phyloP scores from a whole-genome alignment of 148 eudicot species.

The Rhododendron molle region DNA sequence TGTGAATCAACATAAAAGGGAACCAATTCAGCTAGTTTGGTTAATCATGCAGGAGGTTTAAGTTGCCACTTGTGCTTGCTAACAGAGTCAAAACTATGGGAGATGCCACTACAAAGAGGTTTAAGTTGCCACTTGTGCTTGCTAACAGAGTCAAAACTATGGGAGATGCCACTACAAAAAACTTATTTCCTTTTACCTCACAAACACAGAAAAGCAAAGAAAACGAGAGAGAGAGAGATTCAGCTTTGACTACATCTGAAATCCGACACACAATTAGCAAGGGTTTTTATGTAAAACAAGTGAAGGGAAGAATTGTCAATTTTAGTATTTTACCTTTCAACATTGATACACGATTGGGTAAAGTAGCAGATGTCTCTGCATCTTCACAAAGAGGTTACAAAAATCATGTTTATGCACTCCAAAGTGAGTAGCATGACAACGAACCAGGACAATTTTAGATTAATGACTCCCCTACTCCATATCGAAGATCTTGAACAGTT shows the following conservation, averaged over 20 bases:
- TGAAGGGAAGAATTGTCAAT: too few species aligned
- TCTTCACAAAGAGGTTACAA: neutral
- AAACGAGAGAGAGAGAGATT: too few species aligned
- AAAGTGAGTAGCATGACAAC: neutral
- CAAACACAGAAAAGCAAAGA: too few species aligned
- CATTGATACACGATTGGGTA: neutral
- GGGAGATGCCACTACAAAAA: neutral
- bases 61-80: neutral
- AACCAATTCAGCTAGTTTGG: neutral
- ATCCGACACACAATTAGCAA: neutral
- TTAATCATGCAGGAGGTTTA: neutral
- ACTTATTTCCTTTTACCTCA: neutral
- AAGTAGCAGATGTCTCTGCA: neutral
- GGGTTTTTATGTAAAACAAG: neutral
- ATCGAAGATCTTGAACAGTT: neutral
- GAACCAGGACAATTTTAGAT: neutral
- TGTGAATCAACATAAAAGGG: neutral
- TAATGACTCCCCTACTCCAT: neutral
- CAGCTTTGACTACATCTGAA: neutral
- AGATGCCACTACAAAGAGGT: neutral
- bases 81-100: neutral
- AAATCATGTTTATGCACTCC: neutral
- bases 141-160: neutral
- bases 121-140: neutral
- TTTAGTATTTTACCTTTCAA: too few species aligned